Base-by-base conservation (phyloP, 2,329 filamentous ascomycete genomes). In the Grosmannia serpens region DNA sequence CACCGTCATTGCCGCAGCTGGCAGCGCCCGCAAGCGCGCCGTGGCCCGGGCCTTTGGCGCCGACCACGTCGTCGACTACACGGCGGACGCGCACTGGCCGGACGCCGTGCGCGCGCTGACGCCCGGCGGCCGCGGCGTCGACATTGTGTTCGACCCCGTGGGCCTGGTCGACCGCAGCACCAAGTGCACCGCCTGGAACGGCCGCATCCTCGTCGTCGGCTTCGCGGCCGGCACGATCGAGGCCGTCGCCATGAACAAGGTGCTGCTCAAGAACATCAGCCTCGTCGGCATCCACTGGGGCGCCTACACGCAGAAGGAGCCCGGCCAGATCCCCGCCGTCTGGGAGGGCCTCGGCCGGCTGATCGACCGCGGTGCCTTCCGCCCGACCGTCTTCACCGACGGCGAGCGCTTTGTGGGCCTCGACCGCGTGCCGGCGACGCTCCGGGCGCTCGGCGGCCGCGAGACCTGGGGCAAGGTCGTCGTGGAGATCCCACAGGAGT, bases 391-490 rank as follows among this genome's bases (percentile, higher is more conserved):
- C 60, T 97, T 90, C 68, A 85, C 81, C 2, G 91, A 95, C 68
- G 82, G 85, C 71, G 84, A 87, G 66, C 49, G 2, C 15, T 96
- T 91, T 72, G 83, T 88, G 17, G 92, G 92, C 0, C 72, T 97
- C 58, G 90, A 95, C 66, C 85, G 78, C 59, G 81, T 96, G 31
- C 86, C 87, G 0, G 82, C 81, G 61, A 91, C 91, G 0, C 71
- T 97, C 66, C 77, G 86, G 66, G 88, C 88, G 2, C 73, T 97
- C 58, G 91, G 89, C 1, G 83, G 83, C 1, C 78, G 92, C 60
- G 88, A 87, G 55, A 96, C 91, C 1, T 97, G 92, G 92, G 92
- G 92, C 0, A 97, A 97, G 78, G 92, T 97, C 0, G 89, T 96
- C 1, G 86, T 96, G 24, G 89, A 89, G 73, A 77, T 97, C 49